These are phyloP conservation scores for Agrocybe pediades DNA, from an alignment of 768 basidiomycete species.

Conservation along the genomic window DNA sequence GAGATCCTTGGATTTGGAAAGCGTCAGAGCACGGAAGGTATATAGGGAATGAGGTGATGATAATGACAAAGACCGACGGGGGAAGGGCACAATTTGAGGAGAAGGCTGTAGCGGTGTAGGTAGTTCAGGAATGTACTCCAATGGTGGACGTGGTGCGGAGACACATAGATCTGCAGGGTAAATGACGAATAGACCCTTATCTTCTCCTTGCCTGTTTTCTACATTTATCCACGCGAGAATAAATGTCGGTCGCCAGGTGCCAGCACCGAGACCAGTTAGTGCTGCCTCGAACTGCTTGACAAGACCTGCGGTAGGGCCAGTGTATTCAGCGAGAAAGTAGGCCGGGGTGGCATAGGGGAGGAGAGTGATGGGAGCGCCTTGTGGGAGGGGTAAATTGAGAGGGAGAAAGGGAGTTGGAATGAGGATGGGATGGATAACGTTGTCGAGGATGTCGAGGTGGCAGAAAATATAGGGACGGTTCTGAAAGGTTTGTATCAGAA, in stretches of 20 bases:
- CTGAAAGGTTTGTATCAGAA: conserved; percentile 50
- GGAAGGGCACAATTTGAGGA: conserved; percentile 33
- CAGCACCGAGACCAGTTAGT: conserved; percentile 62
- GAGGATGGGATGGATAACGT: conserved; percentile 70
- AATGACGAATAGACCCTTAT: conserved; percentile 74
- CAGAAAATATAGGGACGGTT: conserved; percentile 59
- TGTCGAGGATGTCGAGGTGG: conserved; percentile 56
- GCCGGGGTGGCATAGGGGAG: conserved; percentile 75
- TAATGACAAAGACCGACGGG: conserved; percentile 31
- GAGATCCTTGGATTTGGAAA: conserved; percentile 51
- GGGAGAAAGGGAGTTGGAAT: conserved; percentile 59
- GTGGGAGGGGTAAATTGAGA: conserved; percentile 41
- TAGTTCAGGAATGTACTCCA: conserved; percentile 63
- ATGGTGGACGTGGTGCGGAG: conserved; percentile 34
- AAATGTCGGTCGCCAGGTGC: conserved; percentile 52
- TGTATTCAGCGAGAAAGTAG: conserved; percentile 70
- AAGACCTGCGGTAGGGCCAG: conserved; percentile 64
- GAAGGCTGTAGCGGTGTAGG: conserved; percentile 62
- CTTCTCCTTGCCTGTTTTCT: conserved; percentile 78
- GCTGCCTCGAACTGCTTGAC: conserved; percentile 64
- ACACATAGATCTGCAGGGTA: conserved; percentile 69
- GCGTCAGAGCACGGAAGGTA: conserved; percentile 52
- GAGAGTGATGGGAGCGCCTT: conserved; percentile 69
- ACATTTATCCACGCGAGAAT: conserved; percentile 76
- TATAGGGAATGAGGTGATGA: conserved; percentile 31